Conservation (phyloP, 306 rosid species). For the Fagus crenata region DNA sequence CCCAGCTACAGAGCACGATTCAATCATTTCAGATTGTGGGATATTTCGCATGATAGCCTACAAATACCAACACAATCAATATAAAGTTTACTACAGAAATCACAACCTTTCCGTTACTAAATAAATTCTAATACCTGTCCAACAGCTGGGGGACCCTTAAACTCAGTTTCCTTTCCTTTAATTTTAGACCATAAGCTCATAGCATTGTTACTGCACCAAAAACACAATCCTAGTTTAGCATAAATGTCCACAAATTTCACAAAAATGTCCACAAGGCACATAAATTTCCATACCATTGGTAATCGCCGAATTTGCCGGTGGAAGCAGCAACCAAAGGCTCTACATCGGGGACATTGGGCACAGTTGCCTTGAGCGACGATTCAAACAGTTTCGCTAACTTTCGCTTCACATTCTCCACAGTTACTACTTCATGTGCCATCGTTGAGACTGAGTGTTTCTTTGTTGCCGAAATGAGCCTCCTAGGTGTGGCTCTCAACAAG, state of each 20-base stretch:
- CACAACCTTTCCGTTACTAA: constrained; percentile 6
- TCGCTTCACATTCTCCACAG: constrained; percentile 54
- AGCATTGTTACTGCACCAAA: constrained; percentile 75
- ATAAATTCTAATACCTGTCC: constrained; percentile 52
- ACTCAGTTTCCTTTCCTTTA: constrained; percentile 59
- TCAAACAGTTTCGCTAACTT: constrained; percentile 68
- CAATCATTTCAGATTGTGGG: constrained; percentile 69
- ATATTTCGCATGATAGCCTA: constrained; percentile 80
- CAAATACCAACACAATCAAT: constrained; percentile 17
- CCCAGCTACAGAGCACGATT: constrained; percentile 55
- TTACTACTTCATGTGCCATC: constrained; percentile 53
- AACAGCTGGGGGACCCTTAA: constrained; percentile 69
- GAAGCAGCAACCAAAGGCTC: constrained; percentile 67
- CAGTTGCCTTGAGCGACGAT: constrained; percentile 47
- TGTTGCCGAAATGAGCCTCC: constrained; percentile 46
- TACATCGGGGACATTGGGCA: constrained; percentile 58
- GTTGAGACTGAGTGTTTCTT: constrained; percentile 50
- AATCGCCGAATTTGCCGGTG: constrained; percentile 69
- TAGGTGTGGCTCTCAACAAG: constrained; percentile 68
- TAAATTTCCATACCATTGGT: constrained; percentile 64
- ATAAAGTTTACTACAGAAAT: constrained; percentile 9
- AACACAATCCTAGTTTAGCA: constrained; percentile 17
- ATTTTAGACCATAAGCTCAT: constrained; percentile 83
- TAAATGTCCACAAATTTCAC: background rate
- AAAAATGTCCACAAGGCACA: background rate